These are phyloP conservation scores for Neofusicoccum umdonicola DNA, from an alignment of 2,329 filamentous ascomycete species.

Conservation along the genomic window DNA sequence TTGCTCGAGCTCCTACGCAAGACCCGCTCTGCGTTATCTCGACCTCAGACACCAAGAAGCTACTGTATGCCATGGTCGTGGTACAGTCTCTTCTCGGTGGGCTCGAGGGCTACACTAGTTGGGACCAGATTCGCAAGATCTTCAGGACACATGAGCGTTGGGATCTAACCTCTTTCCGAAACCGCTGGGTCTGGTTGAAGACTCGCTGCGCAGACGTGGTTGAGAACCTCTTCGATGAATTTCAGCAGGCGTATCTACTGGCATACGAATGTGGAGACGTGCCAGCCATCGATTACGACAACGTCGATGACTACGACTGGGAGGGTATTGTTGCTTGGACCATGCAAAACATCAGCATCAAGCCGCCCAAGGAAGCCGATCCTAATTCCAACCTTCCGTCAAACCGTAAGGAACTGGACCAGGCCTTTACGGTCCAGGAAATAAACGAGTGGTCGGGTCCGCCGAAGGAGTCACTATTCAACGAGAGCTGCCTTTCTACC, in stretches of 20 bases:
- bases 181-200: constrained; percentile 39
- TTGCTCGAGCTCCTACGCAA: neutral
- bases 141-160: constrained; percentile 38
- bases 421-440: constrained; percentile 43
- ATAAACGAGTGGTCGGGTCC: constrained; percentile 35
- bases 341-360: constrained; percentile 41
- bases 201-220: constrained; percentile 44
- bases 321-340: constrained; percentile 65
- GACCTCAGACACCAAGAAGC: constrained; percentile 25
- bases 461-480: constrained; percentile 59
- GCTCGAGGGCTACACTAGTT: constrained; percentile 37
- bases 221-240: constrained; percentile 58
- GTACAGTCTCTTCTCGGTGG: constrained; percentile 37
- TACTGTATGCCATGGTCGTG: constrained; percentile 31
- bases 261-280: constrained; percentile 65
- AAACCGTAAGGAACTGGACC: constrained; percentile 42
- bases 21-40: constrained; percentile 21
- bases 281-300: constrained; percentile 61
- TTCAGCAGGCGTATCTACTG: constrained; percentile 63
- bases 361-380: neutral
- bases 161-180: constrained; percentile 31
- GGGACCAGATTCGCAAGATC: constrained; percentile 40
- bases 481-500: constrained; percentile 32
- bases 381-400: constrained; percentile 17
- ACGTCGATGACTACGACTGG: constrained; percentile 68